Conservation (phyloP, 148 eudicot species). For the Chenopodium berlandieri region DNA sequence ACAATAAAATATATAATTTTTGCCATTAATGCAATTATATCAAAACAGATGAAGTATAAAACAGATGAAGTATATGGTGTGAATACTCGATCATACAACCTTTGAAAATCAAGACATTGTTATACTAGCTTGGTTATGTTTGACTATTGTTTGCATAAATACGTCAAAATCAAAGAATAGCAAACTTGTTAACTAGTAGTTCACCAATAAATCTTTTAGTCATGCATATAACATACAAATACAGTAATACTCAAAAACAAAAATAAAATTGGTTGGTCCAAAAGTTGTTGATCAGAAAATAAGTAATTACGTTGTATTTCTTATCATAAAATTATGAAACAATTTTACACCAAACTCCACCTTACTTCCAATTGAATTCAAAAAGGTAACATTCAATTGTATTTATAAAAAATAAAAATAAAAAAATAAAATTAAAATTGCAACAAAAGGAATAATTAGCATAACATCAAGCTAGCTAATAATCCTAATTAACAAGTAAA, state of each 20-base stretch:
- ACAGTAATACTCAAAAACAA: not conserved
- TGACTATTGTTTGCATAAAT: not conserved
- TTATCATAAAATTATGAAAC: conserved; percentile 18
- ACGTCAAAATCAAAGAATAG: not conserved
- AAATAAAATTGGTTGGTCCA: conserved; percentile 10
- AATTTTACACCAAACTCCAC: conserved; percentile 29
- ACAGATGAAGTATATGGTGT: not conserved
- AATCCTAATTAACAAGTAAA: conserved; percentile 2
- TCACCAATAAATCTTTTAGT: not conserved
- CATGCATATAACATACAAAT: not conserved
- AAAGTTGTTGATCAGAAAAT: conserved; percentile 23
- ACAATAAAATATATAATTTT: too few relatives aligned
- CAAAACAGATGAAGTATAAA: not conserved
- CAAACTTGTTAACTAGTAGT: conserved; percentile 2
- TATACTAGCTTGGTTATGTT: not conserved
- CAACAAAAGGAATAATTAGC: conserved; percentile 2
- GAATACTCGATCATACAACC: not conserved
- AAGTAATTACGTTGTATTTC: conserved; percentile 3
- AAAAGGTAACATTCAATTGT: not conserved
- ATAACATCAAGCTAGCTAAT: not conserved
- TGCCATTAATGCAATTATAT: too few relatives aligned
- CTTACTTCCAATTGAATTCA: conserved; percentile 14
- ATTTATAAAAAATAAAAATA: not conserved
- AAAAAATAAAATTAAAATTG: not conserved
- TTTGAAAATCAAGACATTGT: not conserved